These are phyloP conservation scores for Eimeria brunetti DNA, from an alignment of 169 alveolate species.

Conservation along the genomic window DNA sequence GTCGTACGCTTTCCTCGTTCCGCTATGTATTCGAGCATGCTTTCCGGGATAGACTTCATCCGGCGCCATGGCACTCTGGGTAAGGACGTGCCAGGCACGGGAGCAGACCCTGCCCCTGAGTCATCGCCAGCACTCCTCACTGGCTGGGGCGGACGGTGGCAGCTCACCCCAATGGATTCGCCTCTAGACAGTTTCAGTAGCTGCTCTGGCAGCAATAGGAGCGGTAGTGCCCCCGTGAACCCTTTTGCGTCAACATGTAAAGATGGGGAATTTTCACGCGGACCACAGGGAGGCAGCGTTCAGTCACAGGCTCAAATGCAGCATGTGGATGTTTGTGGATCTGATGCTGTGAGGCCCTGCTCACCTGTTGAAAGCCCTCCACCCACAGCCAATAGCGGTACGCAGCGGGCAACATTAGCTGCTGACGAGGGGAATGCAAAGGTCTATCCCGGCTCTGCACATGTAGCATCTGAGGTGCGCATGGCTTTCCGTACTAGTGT, in stretches of 20 bases:
- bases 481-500: background rate
- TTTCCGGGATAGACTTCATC: background rate
- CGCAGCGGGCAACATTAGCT: constrained; percentile 27
- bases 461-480: constrained; percentile 41
- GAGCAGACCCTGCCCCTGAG: background rate
- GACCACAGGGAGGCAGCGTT: background rate
- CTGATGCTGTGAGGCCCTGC: constrained; percentile 25
- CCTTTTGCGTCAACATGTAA: background rate
- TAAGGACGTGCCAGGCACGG: background rate
- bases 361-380: background rate
- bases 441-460: background rate
- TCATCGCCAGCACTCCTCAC: background rate
- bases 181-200: constrained; percentile 11
- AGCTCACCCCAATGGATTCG: constrained; percentile 25
- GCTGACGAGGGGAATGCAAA: background rate
- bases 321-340: background rate
- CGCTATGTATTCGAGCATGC: background rate
- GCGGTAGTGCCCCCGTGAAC: background rate
- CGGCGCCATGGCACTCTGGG: constrained; percentile 2
- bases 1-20: constrained; percentile 19
- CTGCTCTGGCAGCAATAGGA: constrained; percentile 22
- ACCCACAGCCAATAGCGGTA: constrained; percentile 23
- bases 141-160: constrained; percentile 66
- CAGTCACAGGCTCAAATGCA: background rate
- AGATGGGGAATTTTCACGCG: background rate